phyloP scores from a whole-genome alignment of 352 stramenopile genomes.

The Aphanomyces invadans region DNA sequence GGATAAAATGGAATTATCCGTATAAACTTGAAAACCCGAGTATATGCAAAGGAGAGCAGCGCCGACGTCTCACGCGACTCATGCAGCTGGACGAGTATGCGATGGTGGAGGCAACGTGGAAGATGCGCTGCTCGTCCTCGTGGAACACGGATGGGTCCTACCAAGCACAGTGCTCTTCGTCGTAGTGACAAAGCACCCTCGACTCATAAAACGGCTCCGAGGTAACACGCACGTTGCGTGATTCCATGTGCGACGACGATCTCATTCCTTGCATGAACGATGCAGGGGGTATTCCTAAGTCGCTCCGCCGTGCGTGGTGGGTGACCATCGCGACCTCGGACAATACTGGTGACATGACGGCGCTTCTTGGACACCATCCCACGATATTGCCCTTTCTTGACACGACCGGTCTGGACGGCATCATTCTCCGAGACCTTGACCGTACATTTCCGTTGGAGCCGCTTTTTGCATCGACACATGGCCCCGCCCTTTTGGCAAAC shows the following conservation, averaged over 20 bases:
- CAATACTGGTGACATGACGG: background rate
- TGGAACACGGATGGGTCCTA: conserved; percentile 33
- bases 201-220: background rate
- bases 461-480: conserved; percentile 48
- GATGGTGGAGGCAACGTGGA: background rate
- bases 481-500: conserved; percentile 51
- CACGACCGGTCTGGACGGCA: conserved; percentile 59
- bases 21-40: background rate
- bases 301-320: conserved; percentile 10
- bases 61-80: too few species aligned
- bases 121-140: conserved; percentile 32
- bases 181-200: background rate
- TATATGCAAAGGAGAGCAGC: background rate
- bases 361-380: background rate
- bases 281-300: conserved; percentile 8
- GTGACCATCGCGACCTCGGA: background rate
- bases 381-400: conserved; percentile 30
- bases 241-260: too few species aligned
- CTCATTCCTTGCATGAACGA: too few species aligned
- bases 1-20: background rate
- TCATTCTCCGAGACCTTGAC: conserved; percentile 63
- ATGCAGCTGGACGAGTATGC: too few species aligned
- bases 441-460: conserved; percentile 54
- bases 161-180: background rate
- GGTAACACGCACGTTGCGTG: background rate